Evolutionary conservation across 2,329 filamentous ascomycete genomes (phyloP).

Genomic region (Phaeophleospora eucalypticola): DNA sequence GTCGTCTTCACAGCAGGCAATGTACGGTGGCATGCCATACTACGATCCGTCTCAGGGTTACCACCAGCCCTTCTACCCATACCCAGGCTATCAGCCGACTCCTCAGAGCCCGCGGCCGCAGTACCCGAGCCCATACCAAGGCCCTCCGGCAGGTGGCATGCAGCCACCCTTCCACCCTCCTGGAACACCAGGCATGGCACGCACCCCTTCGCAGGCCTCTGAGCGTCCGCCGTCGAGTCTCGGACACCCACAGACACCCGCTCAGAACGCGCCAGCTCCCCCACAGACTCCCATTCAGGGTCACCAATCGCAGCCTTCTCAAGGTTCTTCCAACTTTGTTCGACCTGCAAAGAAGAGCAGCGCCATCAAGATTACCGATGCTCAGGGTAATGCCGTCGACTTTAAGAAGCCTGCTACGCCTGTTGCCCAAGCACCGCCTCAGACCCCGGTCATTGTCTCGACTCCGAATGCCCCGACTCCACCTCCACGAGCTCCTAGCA

Average conservation of each 20-base stretch:
- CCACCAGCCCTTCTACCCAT: conserved; percentile 43
- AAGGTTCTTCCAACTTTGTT: conserved; percentile 51
- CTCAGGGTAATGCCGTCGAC: conserved; percentile 70
- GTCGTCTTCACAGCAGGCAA: conserved; percentile 51
- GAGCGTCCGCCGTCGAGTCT: conserved; percentile 57
- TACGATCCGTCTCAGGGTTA: conserved; percentile 46
- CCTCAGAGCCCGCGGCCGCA: conserved; percentile 43
- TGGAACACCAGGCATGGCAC: conserved; percentile 60
- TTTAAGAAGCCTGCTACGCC: conserved; percentile 57
- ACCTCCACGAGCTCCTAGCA: conserved; percentile 69
- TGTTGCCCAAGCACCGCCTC: conserved; percentile 52
- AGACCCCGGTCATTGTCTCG: conserved; percentile 63
- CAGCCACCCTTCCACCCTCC: conserved; percentile 56
- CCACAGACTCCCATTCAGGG: conserved; percentile 31
- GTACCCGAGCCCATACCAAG: conserved; percentile 48
- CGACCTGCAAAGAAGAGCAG: conserved; percentile 65
- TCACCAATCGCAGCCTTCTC: conserved; percentile 17
- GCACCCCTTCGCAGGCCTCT: conserved; percentile 75
- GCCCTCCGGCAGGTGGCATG: conserved; percentile 45
- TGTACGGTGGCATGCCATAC: conserved; percentile 50
- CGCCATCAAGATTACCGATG: conserved; percentile 79
- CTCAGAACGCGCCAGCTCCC: conserved; percentile 56
- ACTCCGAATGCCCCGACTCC: conserved; percentile 68
- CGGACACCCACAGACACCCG: conserved; percentile 56
- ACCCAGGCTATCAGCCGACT: conserved; percentile 42